These are phyloP conservation scores for Cladosporium austrohemisphaericum DNA, from an alignment of 2,329 filamentous ascomycete genomes.

Conservation along the genomic window DNA sequence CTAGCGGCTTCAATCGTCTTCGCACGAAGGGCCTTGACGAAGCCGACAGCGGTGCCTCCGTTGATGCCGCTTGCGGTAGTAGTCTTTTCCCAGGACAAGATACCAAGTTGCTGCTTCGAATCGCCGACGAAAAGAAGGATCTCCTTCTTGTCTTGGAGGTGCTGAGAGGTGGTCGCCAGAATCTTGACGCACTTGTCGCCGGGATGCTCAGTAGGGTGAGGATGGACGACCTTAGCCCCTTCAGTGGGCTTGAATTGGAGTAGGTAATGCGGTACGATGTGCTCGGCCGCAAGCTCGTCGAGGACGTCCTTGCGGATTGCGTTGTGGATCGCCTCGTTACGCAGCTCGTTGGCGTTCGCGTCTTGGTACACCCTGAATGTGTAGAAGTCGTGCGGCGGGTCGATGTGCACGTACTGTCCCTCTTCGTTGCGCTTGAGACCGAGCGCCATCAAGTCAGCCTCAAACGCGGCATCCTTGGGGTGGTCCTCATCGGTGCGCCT, in stretches of 20 bases:
- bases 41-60: constrained; percentile 64
- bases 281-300: constrained; percentile 17
- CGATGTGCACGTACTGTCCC: constrained; percentile 20
- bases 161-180: constrained; percentile 51
- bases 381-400: constrained; percentile 58
- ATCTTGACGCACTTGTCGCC: constrained; percentile 74
- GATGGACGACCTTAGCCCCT: too few species aligned
- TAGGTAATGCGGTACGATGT: constrained; percentile 28
- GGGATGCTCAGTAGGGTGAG: too few species aligned
- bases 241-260: too few species aligned
- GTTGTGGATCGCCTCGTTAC: constrained; percentile 63
- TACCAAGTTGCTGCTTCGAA: constrained; percentile 65
- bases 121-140: constrained; percentile 75
- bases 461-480: constrained; percentile 66
- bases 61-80: constrained; percentile 63
- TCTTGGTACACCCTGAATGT: constrained; percentile 71
- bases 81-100: constrained; percentile 67
- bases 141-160: constrained; percentile 53
- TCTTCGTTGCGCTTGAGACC: constrained; percentile 52
- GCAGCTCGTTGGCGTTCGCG: constrained; percentile 70
- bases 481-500: constrained; percentile 64
- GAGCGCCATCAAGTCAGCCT: constrained; percentile 62
- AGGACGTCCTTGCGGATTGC: constrained; percentile 26
- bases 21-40: constrained; percentile 49
- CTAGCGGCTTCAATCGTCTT: not conserved